A percentile compares a stretch with the other conserved stretches of the same genome.
Conservation (phyloP, 495 filamentous ascomycete genomes). For the Echria macrotheca region DNA sequence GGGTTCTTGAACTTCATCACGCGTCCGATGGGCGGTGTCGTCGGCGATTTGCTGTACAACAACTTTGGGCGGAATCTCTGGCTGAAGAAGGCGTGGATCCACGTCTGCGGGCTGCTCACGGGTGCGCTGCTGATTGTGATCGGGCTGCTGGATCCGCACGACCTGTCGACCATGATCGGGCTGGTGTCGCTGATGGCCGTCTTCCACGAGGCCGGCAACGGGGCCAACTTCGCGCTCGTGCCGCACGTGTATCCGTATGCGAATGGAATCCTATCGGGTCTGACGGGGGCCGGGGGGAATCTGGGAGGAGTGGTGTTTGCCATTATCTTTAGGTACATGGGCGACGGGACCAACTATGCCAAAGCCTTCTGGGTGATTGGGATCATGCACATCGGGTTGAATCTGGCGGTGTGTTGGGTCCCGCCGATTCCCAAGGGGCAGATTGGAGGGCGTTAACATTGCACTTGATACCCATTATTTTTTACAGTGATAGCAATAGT, state of each 20-base stretch:
- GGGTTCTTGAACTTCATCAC: conserved; percentile 77
- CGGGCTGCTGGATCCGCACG: conserved; percentile 57
- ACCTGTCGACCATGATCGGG: conserved; percentile 64
- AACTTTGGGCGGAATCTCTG: conserved; percentile 53
- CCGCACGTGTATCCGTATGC: conserved; percentile 78
- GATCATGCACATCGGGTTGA: conserved; percentile 61
- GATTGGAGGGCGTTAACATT: no score
- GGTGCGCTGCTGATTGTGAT: conserved; percentile 67
- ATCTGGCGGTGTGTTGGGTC: conserved; percentile 68
- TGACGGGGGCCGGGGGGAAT: conserved; percentile 75
- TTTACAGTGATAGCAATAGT: no score
- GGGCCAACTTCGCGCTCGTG: conserved; percentile 77
- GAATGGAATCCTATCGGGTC: conserved; percentile 62
- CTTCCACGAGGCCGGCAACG: conserved; percentile 77
- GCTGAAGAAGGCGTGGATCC: conserved; percentile 71
- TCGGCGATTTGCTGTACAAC: conserved; percentile 66
- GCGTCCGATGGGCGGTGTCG: conserved; percentile 67
- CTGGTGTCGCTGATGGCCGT: conserved; percentile 67
- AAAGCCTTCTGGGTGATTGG: conserved; percentile 78
- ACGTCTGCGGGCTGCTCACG: conserved; percentile 55
- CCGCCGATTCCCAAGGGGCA: conserved; percentile 64
- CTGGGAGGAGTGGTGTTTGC: conserved; percentile 82
- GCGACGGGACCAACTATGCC: conserved; percentile 55
- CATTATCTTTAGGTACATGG: conserved; percentile 73
- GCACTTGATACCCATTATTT: no score